These are phyloP conservation scores for Penicillium malachiteum DNA, from an alignment of 495 filamentous ascomycete genomes.

Conservation along the genomic window DNA sequence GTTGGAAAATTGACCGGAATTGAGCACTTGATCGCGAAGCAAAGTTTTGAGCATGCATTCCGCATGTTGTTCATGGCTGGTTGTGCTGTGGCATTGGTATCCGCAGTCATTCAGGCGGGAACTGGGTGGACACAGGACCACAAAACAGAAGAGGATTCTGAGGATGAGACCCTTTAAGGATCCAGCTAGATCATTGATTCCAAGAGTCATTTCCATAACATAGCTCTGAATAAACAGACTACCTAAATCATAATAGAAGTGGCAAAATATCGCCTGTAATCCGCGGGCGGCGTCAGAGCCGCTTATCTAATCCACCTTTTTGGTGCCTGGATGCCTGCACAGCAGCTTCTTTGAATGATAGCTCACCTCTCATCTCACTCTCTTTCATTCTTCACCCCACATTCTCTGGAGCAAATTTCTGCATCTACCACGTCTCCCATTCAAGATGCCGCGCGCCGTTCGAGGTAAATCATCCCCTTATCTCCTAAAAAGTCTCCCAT, in stretches of 20 bases:
- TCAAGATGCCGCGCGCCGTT: conserved; percentile 48
- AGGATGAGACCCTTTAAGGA: not conserved
- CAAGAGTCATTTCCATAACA: too few species aligned
- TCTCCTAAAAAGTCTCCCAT: not conserved
- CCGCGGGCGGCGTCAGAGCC: not conserved
- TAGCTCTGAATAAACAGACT: too few species aligned
- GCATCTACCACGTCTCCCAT: not conserved
- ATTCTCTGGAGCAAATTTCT: too few species aligned
- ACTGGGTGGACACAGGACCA: conserved; percentile 59
- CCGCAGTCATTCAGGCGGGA: conserved; percentile 61
- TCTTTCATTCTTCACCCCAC: not conserved
- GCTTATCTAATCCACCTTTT: conserved; percentile 4
- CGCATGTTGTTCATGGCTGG: conserved; percentile 57
- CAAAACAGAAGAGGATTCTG: not conserved
- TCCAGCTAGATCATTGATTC: too few species aligned
- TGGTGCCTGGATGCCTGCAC: conserved; percentile 8
- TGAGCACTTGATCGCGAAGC: conserved; percentile 60
- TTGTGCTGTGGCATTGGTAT: conserved; percentile 51
- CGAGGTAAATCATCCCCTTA: conserved; percentile 31
- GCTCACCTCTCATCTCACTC: not conserved
- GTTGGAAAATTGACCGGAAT: conserved; percentile 50
- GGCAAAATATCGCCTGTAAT: too few species aligned
- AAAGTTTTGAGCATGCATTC: conserved; percentile 60
- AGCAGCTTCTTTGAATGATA: not conserved
- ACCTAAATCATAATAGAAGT: too few species aligned